Evolutionary conservation across 2,329 filamentous ascomycete genomes (phyloP).

Genomic region (Hypoxylon sp.): DNA sequence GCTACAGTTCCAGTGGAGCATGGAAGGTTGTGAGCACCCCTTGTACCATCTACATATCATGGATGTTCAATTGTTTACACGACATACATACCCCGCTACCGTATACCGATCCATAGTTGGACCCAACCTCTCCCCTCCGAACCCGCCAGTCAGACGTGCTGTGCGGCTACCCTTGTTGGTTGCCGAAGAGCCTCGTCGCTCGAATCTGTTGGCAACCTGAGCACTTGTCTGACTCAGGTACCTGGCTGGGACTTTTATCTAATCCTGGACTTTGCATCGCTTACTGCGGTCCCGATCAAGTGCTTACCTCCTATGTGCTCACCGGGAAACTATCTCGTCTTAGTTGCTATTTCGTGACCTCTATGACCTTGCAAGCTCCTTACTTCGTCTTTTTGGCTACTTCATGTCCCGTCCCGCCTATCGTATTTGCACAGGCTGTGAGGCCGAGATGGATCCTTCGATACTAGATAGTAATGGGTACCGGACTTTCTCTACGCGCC

Average conservation of each 20-base stretch:
- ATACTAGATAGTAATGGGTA: background rate
- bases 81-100: conserved; percentile 38
- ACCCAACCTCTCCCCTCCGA: conserved; percentile 20
- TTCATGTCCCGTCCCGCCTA: background rate
- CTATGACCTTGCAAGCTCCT: conserved; percentile 19
- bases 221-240: conserved; percentile 8
- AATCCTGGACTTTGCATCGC: conserved; percentile 27
- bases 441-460: conserved; percentile 6
- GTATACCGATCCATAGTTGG: conserved; percentile 33
- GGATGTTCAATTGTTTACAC: conserved; percentile 40
- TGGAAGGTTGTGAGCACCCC: conserved; percentile 18
- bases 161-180: conserved; percentile 32
- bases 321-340: conserved; percentile 11
- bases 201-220: conserved; percentile 24
- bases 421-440: background rate
- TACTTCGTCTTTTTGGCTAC: background rate
- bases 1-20: conserved; percentile 24
- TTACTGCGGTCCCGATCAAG: conserved; percentile 31
- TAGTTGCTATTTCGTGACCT: conserved; percentile 9
- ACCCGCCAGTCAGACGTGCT: conserved; percentile 19
- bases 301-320: conserved; percentile 21
- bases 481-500: conserved; percentile 24
- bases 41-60: conserved; percentile 36
- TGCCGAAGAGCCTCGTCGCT: conserved; percentile 38
- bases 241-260: conserved; percentile 15